Base-by-base conservation (phyloP, 176 grass and related monocot species). In the Aechmea fasciata region DNA sequence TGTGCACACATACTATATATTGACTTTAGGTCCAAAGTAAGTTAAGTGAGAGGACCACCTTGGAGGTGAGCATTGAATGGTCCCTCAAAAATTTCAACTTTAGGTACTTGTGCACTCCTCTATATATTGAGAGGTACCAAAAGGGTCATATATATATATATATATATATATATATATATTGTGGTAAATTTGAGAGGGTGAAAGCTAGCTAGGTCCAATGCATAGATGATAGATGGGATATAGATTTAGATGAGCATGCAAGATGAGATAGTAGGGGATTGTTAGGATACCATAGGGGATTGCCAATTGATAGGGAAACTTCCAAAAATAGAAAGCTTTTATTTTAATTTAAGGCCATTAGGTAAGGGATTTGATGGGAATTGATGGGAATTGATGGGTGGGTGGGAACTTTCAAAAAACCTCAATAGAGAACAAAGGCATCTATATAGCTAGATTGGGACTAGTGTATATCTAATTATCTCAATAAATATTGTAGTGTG, bases 391-490 rank as follows among this genome's bases (percentile, higher is more conserved):
- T 22, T 61, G 55, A 19, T 18, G 10, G 15, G 55, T 15, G 15
- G 55, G 17, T 61, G n/a, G 2, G 4, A n/a, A 59, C 15, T 61
- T 41, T 41, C 33, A 61, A 10, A 61, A 61, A 61, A 23, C 22
- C 55, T 61, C n/a, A 61, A 22, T 9, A 61, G 5, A 61, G 10
- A 61, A 17, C 52, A 20, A 19, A 22, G 55, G 55, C 15, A 61
- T 61, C 52, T n/a, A n/a, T n/a, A n/a, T 54, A 54, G 52, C 52
- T 55, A 55, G 52, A 55, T 55, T 12, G 52, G 52, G 52, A 55
- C 2, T 5, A 13, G 52, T 55, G 15, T 12, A 41, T n/a, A 18
- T 3, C 55, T 61, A 61, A 61, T 7, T 19, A 61, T 61, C 17
- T 61, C 55, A 20, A 18, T 61, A 61, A 61, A 61, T 26, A 1